These are phyloP conservation scores for Zymoseptoria brevis DNA, from an alignment of 2,329 filamentous ascomycete species.

Conservation along the genomic window DNA sequence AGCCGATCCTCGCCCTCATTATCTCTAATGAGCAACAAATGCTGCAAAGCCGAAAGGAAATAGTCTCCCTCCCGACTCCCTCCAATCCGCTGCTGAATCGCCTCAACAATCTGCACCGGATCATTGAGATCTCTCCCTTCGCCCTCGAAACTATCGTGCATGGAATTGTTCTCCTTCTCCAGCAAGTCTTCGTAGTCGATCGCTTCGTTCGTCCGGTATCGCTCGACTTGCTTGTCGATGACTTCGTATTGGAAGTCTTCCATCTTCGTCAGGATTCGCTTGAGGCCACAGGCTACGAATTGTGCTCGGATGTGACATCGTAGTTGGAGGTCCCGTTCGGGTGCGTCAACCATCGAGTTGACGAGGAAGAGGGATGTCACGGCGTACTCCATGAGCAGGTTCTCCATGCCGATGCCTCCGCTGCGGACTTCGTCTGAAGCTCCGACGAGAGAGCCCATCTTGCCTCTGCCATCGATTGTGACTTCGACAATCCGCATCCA, in stretches of 20 bases:
- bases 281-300: constrained; percentile 92
- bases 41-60: constrained; percentile 90
- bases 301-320: constrained; percentile 92
- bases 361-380: constrained; percentile 89
- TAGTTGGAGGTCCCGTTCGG: constrained; percentile 79
- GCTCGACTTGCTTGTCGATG: constrained; percentile 96
- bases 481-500: constrained; percentile 99
- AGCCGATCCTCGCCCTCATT: constrained; percentile 86
- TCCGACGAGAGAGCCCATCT: constrained; percentile 96
- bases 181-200: constrained; percentile 98
- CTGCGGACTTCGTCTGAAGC: constrained; percentile 93
- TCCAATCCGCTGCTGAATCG: constrained; percentile 75
- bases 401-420: constrained; percentile 97
- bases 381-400: constrained; percentile 97
- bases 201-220: constrained; percentile 85
- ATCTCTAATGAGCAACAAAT: constrained; percentile 84
- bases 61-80: constrained; percentile 88
- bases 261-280: constrained; percentile 92
- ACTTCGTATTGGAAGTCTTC: constrained; percentile 96
- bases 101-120: constrained; percentile 86
- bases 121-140: constrained; percentile 90
- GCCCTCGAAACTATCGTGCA: constrained; percentile 77
- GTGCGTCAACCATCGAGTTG: constrained; percentile 93
- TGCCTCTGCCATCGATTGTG: constrained; percentile 90
- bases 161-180: constrained; percentile 80